Conservation (phyloP, 192 early-diverging fungal genomes). For the Backusella tuberculispora region DNA sequence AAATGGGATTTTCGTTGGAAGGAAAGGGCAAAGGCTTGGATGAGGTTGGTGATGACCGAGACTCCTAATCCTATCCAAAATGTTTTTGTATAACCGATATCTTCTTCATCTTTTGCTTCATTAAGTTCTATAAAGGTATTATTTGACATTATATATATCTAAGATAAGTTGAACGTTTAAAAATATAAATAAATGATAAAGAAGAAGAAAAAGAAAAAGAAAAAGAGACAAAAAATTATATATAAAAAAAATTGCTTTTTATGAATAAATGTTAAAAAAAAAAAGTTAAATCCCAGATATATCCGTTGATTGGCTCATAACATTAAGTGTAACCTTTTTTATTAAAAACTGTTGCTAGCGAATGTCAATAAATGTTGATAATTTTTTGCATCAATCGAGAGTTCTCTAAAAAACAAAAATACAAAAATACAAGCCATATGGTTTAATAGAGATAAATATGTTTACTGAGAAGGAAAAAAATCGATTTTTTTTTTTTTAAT, state of each 20-base stretch:
- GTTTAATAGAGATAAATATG: too few relatives aligned
- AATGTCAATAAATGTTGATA: too few relatives aligned
- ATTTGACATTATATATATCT: background rate
- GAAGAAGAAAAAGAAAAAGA: background rate
- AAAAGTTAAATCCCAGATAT: too few relatives aligned
- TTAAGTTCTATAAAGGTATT: background rate
- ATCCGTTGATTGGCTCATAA: too few relatives aligned
- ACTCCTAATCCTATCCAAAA: slow-evolving; percentile 35
- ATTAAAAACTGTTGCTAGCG: too few relatives aligned
- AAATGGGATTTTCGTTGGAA: slow-evolving; percentile 77
- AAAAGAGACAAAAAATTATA: background rate
- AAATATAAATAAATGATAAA: background rate
- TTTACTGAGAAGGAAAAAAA: background rate
- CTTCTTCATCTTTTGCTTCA: background rate
- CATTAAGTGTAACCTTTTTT: too few relatives aligned
- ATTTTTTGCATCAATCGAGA: too few relatives aligned
- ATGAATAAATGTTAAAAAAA: too few relatives aligned
- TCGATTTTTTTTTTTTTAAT: background rate
- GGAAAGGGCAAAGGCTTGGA: slow-evolving; percentile 65
- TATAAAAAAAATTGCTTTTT: too few relatives aligned
- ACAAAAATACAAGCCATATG: too few relatives aligned
- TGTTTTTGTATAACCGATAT: slow-evolving; percentile 11
- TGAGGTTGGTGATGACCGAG: slow-evolving; percentile 34
- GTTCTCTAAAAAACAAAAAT: too few relatives aligned
- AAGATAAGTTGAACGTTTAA: background rate